phyloP scores from a whole-genome alignment of 2,329 filamentous ascomycete genomes.

The Phialophora macrospora region DNA sequence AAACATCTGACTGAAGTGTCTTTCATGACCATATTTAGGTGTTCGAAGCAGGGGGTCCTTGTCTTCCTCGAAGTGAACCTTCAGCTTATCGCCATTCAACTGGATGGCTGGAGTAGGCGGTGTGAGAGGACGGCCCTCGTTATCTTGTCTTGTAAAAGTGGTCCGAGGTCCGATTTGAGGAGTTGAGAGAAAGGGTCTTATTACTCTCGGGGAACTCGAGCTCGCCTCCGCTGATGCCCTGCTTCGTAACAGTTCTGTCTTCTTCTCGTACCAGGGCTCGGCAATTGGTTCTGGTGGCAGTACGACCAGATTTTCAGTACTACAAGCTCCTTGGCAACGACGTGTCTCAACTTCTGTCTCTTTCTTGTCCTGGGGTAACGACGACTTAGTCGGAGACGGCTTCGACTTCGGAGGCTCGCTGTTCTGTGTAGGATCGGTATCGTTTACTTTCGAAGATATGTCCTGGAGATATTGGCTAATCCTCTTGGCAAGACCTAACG shows the following conservation, averaged over 20 bases:
- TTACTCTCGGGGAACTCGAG: neutral
- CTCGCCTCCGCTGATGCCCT: neutral
- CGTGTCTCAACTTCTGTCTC: neutral
- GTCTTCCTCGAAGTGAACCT: conserved; percentile 23
- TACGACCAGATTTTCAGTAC: conserved; percentile 4
- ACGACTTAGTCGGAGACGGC: neutral
- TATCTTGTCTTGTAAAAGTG: conserved; percentile 9
- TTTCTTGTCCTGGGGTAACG: neutral
- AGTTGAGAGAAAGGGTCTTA: conserved; percentile 6
- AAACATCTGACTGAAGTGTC: conserved; percentile 36
- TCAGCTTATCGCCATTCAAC: conserved; percentile 19
- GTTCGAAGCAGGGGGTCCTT: conserved; percentile 13
- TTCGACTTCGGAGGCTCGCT: conserved; percentile 5
- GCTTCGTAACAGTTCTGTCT: conserved; percentile 1
- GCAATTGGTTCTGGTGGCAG: conserved; percentile 18
- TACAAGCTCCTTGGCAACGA: conserved; percentile 17
- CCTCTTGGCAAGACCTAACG: conserved; percentile 17
- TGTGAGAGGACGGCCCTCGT: neutral
- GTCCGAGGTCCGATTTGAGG: conserved; percentile 18
- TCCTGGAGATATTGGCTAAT: conserved; percentile 21
- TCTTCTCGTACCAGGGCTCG: conserved; percentile 11
- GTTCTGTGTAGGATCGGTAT: neutral
- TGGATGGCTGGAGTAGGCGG: conserved; percentile 5
- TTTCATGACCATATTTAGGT: conserved; percentile 30
- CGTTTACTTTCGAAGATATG: neutral